phyloP scores from a whole-genome alignment of 2,329 filamentous ascomycete genomes.

The Penicillium sp. region DNA sequence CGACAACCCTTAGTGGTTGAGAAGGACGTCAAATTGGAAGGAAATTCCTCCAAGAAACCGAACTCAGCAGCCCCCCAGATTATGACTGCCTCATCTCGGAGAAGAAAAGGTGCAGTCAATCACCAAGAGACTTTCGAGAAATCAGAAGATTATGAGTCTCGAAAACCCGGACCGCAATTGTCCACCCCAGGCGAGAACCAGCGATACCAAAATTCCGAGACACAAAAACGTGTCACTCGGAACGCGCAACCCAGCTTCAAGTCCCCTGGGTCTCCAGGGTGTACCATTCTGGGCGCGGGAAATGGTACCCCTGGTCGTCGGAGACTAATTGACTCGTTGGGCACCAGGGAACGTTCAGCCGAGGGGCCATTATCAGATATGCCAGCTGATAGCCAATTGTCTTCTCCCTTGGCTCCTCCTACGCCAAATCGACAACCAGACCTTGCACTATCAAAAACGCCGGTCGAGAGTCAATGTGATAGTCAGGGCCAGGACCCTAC shows the following conservation, averaged over 20 bases:
- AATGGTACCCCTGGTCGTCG: slow-evolving; percentile 28
- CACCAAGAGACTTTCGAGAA: neutral
- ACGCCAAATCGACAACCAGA: slow-evolving; percentile 8
- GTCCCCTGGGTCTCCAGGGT: neutral
- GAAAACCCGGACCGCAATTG: neutral
- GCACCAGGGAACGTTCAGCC: slow-evolving; percentile 12
- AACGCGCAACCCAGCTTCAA: neutral
- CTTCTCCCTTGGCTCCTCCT: slow-evolving; percentile 2
- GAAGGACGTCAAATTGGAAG: neutral
- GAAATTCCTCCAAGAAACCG: neutral
- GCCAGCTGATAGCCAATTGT: slow-evolving; percentile 9
- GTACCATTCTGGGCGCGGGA: neutral
- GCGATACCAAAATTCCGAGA: neutral
- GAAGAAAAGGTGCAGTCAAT: neutral
- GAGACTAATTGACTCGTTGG: slow-evolving; percentile 38
- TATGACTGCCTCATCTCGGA: neutral
- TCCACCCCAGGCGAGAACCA: neutral
- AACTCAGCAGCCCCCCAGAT: neutral
- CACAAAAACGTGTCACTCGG: neutral
- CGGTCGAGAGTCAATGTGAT: slow-evolving; percentile 3
- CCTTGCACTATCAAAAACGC: neutral
- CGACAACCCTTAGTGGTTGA: neutral
- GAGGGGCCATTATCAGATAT: slow-evolving; percentile 9
- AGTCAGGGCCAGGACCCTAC: slow-evolving; percentile 10
- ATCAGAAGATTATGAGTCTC: neutral